These are phyloP conservation scores for Cystofilobasidium bisporidii DNA, from an alignment of 768 basidiomycete species.

Conservation along the genomic window DNA sequence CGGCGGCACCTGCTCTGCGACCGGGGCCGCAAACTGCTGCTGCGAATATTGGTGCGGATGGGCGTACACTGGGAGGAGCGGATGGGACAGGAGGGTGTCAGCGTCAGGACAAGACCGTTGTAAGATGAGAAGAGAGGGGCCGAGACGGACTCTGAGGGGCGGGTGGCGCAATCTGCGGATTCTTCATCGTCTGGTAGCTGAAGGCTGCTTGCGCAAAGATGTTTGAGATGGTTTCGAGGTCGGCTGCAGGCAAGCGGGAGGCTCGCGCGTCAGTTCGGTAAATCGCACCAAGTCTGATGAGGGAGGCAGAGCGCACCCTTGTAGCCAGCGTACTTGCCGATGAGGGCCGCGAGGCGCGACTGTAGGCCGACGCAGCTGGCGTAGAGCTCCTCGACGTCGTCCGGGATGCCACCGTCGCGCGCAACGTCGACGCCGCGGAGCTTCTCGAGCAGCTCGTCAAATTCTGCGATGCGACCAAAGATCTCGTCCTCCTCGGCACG, in stretches of 20 bases:
- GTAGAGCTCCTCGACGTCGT: slow-evolving; percentile 60
- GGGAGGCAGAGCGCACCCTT: slow-evolving; percentile 14
- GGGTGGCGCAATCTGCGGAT: slow-evolving; percentile 15
- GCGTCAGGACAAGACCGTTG: background rate
- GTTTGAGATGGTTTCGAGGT: slow-evolving; percentile 27
- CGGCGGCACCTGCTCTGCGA: slow-evolving; percentile 9
- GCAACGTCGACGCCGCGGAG: slow-evolving; percentile 62
- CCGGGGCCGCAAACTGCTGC: slow-evolving; percentile 4
- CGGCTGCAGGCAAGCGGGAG: slow-evolving; percentile 8
- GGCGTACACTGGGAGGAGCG: slow-evolving; percentile 10
- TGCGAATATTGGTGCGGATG: slow-evolving; percentile 7
- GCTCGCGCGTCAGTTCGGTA: background rate
- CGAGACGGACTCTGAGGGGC: slow-evolving; percentile 17
- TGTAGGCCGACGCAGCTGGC: slow-evolving; percentile 24
- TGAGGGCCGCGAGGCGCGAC: slow-evolving; percentile 10
- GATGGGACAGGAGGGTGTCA: background rate
- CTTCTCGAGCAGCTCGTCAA: slow-evolving; percentile 68
- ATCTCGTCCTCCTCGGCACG: slow-evolving; percentile 79
- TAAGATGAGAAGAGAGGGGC: no score
- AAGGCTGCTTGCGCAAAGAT: slow-evolving; percentile 25
- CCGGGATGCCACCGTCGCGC: slow-evolving; percentile 68
- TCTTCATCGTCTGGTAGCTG: slow-evolving; percentile 25
- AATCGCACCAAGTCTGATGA: background rate
- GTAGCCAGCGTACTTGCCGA: slow-evolving; percentile 24
- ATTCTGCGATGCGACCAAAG: slow-evolving; percentile 74